Percentiles rank a stretch among this genome's conserved stretches.
Evolutionary conservation across 2,329 filamentous ascomycete species (phyloP).

Genomic region (Podosphaera aphanis): DNA sequence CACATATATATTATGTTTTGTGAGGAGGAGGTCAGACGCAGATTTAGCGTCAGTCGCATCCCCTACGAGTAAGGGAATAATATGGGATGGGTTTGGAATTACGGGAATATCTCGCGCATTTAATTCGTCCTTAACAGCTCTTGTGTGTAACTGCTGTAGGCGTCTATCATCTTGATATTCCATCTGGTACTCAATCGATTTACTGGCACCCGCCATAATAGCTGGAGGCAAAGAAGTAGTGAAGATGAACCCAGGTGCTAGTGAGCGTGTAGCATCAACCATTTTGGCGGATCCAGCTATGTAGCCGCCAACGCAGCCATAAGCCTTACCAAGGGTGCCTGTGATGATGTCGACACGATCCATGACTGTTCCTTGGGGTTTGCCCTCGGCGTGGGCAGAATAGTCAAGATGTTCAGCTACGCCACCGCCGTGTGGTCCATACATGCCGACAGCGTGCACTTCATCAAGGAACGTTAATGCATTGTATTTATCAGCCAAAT

Average conservation of each 20-base stretch:
- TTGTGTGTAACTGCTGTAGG: constrained; percentile 88
- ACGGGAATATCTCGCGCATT: constrained; percentile 69
- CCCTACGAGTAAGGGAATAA: constrained; percentile 79
- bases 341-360: constrained; percentile 96
- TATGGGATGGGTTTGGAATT: constrained; percentile 93
- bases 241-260: constrained; percentile 96
- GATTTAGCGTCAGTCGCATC: constrained; percentile 81
- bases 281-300: constrained; percentile 74
- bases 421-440: constrained; percentile 82
- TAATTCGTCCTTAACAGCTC: constrained; percentile 72
- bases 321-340: constrained; percentile 88
- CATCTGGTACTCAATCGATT: constrained; percentile 88
- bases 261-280: constrained; percentile 78
- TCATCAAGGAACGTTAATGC: constrained; percentile 95
- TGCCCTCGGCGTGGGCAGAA: constrained; percentile 56
- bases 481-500: constrained; percentile 91
- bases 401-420: constrained; percentile 95
- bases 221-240: constrained; percentile 89
- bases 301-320: constrained; percentile 92
- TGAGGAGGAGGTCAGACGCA: constrained; percentile 76
- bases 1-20: constrained; percentile 84
- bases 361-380: constrained; percentile 64
- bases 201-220: constrained; percentile 81
- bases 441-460: constrained; percentile 98
- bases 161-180: constrained; percentile 63